Percentiles rank a stretch among this genome's conserved stretches.
phyloP scores from a whole-genome alignment of 208 protist species.

The Acanthamoeba triangularis region DNA sequence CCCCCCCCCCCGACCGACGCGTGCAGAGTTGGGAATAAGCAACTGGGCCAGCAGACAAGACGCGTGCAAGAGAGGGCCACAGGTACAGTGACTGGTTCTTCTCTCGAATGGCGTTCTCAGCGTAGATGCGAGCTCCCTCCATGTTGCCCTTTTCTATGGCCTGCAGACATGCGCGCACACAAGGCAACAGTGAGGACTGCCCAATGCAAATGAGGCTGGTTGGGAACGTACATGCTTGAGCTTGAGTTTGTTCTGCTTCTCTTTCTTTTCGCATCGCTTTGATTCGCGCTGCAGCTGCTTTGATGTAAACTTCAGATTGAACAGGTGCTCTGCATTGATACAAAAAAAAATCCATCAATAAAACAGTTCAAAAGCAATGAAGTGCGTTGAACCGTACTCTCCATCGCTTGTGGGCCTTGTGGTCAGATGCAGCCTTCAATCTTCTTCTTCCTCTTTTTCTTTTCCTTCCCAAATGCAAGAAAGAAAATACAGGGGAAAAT shows the following conservation, averaged over 20 bases:
- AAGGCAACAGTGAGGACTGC: neutral
- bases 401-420: neutral
- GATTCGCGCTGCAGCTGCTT: slow-evolving; percentile 96
- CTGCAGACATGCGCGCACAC: neutral
- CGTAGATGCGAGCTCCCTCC: slow-evolving; percentile 98
- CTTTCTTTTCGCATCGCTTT: slow-evolving; percentile 95
- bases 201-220: neutral
- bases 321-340: slow-evolving; percentile 90
- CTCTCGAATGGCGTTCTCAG: slow-evolving; percentile 98
- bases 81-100: slow-evolving; percentile 94
- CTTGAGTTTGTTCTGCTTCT: slow-evolving; percentile 95
- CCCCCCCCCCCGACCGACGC: no score
- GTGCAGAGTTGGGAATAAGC: no score
- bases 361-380: neutral
- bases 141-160: slow-evolving; percentile 98
- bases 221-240: slow-evolving; percentile 91
- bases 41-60: no score
- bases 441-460: neutral
- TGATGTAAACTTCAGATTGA: slow-evolving; percentile 97
- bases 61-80: neutral
- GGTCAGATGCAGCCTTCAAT: no score
- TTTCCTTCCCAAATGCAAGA: neutral
- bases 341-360: neutral
- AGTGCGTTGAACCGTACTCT: neutral
- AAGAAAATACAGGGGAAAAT: no score